Percentiles rank a stretch among this genome's conserved stretches.
Evolutionary conservation across 768 basidiomycete genomes (phyloP).

Genomic region (Psilocybe sp.): DNA sequence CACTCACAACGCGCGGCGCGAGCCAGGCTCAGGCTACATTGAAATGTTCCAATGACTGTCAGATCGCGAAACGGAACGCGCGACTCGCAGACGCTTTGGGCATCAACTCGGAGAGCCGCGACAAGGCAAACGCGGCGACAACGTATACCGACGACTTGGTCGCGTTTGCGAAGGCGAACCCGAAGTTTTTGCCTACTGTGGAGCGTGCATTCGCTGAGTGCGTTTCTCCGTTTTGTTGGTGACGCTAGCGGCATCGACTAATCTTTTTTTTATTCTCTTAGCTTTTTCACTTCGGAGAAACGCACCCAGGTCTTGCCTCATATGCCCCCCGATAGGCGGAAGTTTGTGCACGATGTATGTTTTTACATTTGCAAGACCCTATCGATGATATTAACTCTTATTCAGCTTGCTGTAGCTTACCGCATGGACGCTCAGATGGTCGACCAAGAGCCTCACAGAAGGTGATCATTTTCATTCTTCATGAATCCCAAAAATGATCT

Average conservation of each 20-base stretch:
- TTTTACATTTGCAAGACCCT: not conserved
- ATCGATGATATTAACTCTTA: constrained; percentile 2
- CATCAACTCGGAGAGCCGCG: constrained; percentile 57
- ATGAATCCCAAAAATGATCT: not conserved
- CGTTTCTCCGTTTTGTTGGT: constrained; percentile 29
- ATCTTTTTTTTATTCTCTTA: constrained; percentile 21
- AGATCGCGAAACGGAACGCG: constrained; percentile 82
- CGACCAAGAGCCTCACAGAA: constrained; percentile 86
- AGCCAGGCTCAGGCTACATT: constrained; percentile 34
- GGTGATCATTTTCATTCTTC: constrained; percentile 25
- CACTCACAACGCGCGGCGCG: constrained; percentile 35
- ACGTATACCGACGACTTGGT: constrained; percentile 65
- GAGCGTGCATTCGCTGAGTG: constrained; percentile 84
- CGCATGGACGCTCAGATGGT: constrained; percentile 84
- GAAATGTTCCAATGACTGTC: constrained; percentile 84
- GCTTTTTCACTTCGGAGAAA: constrained; percentile 70
- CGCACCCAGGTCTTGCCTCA: constrained; percentile 72
- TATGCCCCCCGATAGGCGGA: constrained; percentile 76
- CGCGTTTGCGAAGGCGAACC: constrained; percentile 56
- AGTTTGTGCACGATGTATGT: constrained; percentile 78
- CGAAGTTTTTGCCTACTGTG: constrained; percentile 66
- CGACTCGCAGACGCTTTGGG: constrained; percentile 89
- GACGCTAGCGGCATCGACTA: constrained; percentile 6
- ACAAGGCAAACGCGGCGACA: constrained; percentile 31
- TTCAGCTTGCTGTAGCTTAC: constrained; percentile 73